These are phyloP conservation scores for Solanum bukasovii DNA, from an alignment of 257 asterid species.

Conservation along the genomic window DNA sequence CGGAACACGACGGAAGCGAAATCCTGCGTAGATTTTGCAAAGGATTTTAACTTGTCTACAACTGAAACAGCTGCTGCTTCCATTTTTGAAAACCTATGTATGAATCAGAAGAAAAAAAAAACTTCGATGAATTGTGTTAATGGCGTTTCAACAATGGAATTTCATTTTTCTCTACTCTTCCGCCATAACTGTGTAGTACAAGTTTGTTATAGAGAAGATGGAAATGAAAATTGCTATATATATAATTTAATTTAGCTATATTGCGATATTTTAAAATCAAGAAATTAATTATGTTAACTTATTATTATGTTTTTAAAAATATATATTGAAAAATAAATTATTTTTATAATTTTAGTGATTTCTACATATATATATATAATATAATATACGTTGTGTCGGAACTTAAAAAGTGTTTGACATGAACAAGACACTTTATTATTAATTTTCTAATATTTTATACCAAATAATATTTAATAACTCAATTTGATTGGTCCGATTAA, in stretches of 20 bases:
- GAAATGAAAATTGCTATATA: no score
- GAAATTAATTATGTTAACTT: neutral
- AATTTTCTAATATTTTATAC: no score
- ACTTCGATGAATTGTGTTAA: neutral
- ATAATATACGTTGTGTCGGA: no score
- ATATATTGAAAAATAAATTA: no score
- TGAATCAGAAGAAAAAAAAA: neutral
- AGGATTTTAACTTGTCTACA: constrained; percentile 37
- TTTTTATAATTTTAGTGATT: no score
- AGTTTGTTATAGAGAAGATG: neutral
- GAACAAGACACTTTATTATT: no score
- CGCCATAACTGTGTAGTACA: neutral
- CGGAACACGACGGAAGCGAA: constrained; percentile 29
- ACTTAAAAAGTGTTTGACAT: no score
- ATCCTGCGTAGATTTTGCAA: constrained; percentile 37
- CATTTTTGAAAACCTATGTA: constrained; percentile 18
- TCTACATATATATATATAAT: no score
- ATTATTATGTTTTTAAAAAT: no score
- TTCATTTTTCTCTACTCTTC: neutral
- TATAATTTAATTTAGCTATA: no score
- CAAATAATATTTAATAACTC: no score
- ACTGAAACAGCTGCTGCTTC: constrained; percentile 28
- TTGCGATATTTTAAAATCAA: neutral
- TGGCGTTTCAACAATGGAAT: neutral
- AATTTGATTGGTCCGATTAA: neutral